phyloP scores from a whole-genome alignment of 257 asterid genomes.

The Solanum rostratum region DNA sequence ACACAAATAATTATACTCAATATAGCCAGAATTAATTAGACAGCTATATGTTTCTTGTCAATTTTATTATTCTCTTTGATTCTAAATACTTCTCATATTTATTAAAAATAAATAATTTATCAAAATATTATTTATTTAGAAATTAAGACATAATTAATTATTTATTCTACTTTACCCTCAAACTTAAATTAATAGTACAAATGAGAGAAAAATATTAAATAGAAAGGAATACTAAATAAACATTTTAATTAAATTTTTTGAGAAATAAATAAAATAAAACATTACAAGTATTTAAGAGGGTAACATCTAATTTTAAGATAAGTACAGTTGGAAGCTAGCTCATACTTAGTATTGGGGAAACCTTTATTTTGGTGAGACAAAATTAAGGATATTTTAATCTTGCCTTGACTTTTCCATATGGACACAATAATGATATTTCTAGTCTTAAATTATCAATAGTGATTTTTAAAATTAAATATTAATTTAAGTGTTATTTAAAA shows the following conservation, averaged over 20 bases:
- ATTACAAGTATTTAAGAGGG: no score
- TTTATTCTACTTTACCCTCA: no score
- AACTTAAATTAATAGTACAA: background rate
- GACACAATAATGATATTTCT: background rate
- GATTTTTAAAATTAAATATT: background rate
- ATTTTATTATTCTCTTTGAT: background rate
- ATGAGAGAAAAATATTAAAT: background rate
- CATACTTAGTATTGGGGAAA: background rate
- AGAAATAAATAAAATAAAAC: no score
- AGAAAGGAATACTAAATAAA: background rate
- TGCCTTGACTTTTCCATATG: background rate
- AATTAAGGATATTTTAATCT: background rate
- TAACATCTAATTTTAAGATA: background rate
- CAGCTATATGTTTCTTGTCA: background rate
- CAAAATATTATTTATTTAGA: background rate
- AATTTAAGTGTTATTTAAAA: no score
- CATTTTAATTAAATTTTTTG: no score
- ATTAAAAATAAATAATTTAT: background rate
- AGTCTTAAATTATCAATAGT: background rate
- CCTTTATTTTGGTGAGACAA: background rate
- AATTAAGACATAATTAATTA: no score
- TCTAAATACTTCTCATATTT: background rate
- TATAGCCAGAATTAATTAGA: background rate
- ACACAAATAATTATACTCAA: background rate
- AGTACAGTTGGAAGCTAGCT: background rate